phyloP scores from a whole-genome alignment of 257 asterid species.

The Ilex asprella region DNA sequence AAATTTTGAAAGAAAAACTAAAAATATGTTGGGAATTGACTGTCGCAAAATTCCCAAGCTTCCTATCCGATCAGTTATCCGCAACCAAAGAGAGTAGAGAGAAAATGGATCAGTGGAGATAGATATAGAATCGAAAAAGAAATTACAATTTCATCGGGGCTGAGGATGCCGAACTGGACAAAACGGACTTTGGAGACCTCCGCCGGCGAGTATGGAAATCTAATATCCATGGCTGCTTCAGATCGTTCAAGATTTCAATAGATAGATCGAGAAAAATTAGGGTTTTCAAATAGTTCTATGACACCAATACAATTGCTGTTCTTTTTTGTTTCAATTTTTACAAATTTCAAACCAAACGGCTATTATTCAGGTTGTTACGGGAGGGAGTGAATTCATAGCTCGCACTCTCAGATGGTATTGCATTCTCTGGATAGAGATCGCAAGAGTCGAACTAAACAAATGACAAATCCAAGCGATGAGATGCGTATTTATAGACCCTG shows the following conservation, averaged over 20 bases:
- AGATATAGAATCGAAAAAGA: not conserved
- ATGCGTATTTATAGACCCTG: too few species aligned
- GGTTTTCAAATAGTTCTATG: slow-evolving; percentile 10
- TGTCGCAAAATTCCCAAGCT: not conserved
- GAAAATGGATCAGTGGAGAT: not conserved
- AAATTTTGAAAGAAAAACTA: not conserved
- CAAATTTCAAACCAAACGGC: too few species aligned
- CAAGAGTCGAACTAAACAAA: too few species aligned
- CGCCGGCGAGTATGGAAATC: slow-evolving; percentile 92
- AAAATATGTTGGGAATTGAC: not conserved
- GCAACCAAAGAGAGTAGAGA: slow-evolving; percentile 11
- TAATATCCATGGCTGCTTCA: slow-evolving; percentile 53
- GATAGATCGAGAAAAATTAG: slow-evolving; percentile 10
- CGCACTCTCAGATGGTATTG: too few species aligned
- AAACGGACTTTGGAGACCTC: slow-evolving; percentile 85
- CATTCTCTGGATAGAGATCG: too few species aligned
- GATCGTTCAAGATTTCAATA: not conserved
- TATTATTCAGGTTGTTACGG: too few species aligned
- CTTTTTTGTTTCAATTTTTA: too few species aligned
- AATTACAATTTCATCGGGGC: slow-evolving; percentile 90
- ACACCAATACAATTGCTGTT: too few species aligned
- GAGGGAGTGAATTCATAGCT: too few species aligned
- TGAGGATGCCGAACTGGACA: slow-evolving; percentile 90
- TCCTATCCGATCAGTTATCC: not conserved
- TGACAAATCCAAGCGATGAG: too few species aligned